phyloP scores from a whole-genome alignment of 2,329 filamentous ascomycete species.

The Trichoderma sp. region DNA sequence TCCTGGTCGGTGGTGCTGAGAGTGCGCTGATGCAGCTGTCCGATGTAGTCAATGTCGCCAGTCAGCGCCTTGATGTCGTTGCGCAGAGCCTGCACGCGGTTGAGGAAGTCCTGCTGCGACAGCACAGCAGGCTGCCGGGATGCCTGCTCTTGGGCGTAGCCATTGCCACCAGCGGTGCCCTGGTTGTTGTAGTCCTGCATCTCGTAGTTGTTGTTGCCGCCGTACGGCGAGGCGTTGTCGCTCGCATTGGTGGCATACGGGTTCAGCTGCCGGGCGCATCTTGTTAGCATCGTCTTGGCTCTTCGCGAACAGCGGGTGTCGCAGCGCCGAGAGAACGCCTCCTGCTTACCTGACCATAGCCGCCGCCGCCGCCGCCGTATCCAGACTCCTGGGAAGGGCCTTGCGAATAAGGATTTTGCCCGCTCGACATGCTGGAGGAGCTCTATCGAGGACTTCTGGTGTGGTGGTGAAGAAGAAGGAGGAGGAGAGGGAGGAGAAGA shows the following conservation, averaged over 20 bases:
- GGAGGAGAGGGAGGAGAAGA: no score
- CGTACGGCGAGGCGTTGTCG: constrained; percentile 58
- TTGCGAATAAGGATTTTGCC: constrained; percentile 34
- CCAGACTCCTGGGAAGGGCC: constrained; percentile 31
- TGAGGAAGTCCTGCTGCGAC: constrained; percentile 68
- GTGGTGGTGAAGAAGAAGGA: constrained; percentile 7
- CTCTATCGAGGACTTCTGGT: background rate
- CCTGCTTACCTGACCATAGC: constrained; percentile 32
- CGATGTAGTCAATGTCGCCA: constrained; percentile 68
- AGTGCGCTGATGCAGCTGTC: constrained; percentile 70
- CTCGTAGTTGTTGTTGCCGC: constrained; percentile 53
- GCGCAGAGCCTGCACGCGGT: constrained; percentile 67
- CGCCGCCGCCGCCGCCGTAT: constrained; percentile 27
- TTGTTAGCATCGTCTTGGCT: constrained; percentile 9
- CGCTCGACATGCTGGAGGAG: constrained; percentile 33
- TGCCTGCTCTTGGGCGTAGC: constrained; percentile 30
- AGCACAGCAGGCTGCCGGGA: constrained; percentile 45
- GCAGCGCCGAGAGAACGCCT: background rate
- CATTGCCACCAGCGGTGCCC: constrained; percentile 8
- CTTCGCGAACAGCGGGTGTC: background rate
- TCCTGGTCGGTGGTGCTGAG: constrained; percentile 65
- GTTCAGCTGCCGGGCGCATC: constrained; percentile 28
- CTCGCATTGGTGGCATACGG: constrained; percentile 41
- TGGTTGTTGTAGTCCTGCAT: constrained; percentile 54
- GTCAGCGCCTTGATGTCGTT: constrained; percentile 68